These are phyloP conservation scores for Lecanosticta acicola DNA, from an alignment of 2,329 filamentous ascomycete species.

Conservation along the genomic window DNA sequence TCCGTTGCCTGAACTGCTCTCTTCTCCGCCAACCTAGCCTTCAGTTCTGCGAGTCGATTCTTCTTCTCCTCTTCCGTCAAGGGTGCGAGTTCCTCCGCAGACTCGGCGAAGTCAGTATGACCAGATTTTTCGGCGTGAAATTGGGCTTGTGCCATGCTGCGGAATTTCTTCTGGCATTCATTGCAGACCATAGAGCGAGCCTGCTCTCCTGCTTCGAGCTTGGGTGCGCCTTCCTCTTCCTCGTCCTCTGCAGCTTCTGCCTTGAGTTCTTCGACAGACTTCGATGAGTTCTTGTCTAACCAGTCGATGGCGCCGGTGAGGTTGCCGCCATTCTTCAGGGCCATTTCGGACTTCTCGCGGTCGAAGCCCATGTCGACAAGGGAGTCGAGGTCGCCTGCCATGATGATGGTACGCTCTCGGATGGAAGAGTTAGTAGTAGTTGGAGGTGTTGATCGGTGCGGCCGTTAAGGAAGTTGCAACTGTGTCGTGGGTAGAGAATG, in stretches of 20 bases:
- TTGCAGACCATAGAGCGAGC: slow-evolving; percentile 86
- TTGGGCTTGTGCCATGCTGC: slow-evolving; percentile 72
- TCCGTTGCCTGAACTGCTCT: slow-evolving; percentile 59
- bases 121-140: slow-evolving; percentile 89
- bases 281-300: slow-evolving; percentile 89
- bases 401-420: slow-evolving; percentile 18
- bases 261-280: slow-evolving; percentile 74
- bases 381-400: slow-evolving; percentile 53
- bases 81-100: slow-evolving; percentile 83
- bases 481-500: too few species aligned
- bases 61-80: slow-evolving; percentile 89
- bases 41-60: slow-evolving; percentile 68
- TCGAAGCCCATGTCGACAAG: slow-evolving; percentile 73
- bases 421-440: neutral
- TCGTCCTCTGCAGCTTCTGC: slow-evolving; percentile 34
- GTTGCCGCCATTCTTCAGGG: slow-evolving; percentile 75
- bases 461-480: too few species aligned
- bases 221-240: slow-evolving; percentile 45
- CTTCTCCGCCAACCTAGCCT: slow-evolving; percentile 67
- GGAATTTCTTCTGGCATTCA: slow-evolving; percentile 88
- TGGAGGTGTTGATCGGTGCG: too few species aligned
- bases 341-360: slow-evolving; percentile 71
- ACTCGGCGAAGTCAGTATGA: slow-evolving; percentile 87
- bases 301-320: slow-evolving; percentile 83
- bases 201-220: slow-evolving; percentile 63